Evolutionary conservation across 2,329 filamentous ascomycete species (phyloP).

Genomic region (Hypoxylon sp.): DNA sequence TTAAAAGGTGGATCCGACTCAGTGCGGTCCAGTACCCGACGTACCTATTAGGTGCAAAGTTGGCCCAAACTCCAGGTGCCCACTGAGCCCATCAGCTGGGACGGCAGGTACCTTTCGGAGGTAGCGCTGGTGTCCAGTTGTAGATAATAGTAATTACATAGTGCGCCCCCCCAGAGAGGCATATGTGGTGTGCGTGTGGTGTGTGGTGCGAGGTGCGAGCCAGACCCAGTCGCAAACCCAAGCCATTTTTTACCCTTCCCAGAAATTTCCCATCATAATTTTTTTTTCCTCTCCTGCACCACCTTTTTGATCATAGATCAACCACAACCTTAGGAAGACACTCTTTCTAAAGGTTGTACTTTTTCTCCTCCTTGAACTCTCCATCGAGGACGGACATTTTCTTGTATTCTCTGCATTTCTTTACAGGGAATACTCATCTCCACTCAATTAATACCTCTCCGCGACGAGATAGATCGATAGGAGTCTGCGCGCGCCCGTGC

Average conservation of each 20-base stretch:
- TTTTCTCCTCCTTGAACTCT: conserved; percentile 44
- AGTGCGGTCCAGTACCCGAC: neutral
- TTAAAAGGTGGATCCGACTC: conserved; percentile 26
- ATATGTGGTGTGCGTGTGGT: conserved; percentile 19
- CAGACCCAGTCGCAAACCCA: conserved; percentile 41
- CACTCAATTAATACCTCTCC: conserved; percentile 46
- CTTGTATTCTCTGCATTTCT: conserved; percentile 51
- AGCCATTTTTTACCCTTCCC: conserved; percentile 47
- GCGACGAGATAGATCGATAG: conserved; percentile 46
- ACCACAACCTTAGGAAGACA: conserved; percentile 50
- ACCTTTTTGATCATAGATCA: conserved; percentile 52
- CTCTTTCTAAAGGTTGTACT: conserved; percentile 49
- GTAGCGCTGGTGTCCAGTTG: neutral
- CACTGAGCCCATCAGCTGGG: conserved; percentile 14
- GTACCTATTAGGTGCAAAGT: conserved; percentile 3
- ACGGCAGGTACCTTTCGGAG: conserved; percentile 12
- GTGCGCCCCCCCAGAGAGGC: conserved; percentile 13
- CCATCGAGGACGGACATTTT: conserved; percentile 48
- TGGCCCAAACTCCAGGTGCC: conserved; percentile 19
- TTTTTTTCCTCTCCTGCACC: conserved; percentile 50
- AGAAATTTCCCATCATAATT: conserved; percentile 53
- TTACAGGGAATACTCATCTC: conserved; percentile 50
- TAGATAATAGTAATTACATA: conserved; percentile 12
- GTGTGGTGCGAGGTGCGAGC: neutral
- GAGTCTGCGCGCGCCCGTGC: conserved; percentile 44